Evolutionary conservation across 176 grass and related monocot species (phyloP), one percentile per base, ranked within the genome.

Genomic region (Ampelocalamus luodianensis): DNA sequence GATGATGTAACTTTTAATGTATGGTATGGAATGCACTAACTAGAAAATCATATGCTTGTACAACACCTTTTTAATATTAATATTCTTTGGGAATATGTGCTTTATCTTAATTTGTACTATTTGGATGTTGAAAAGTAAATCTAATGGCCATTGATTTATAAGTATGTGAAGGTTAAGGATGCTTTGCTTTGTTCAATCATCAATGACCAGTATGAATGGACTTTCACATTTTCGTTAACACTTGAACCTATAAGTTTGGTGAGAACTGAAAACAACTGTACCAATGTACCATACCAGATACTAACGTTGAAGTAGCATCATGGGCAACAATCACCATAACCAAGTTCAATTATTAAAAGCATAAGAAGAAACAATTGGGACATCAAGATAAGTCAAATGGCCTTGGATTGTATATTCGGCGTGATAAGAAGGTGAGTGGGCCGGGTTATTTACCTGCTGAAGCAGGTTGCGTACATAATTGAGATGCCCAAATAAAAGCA

Each of bases 1-100:
- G 40, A 68, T 32, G 18, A 77, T 54, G 45, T 79, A 62, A 37
- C 61, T 82, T 67, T 81, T 6, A 10, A 67, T 43, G 51, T 32
- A 55, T 81, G 36, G 26, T 27, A 44, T 42, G 40, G 38, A 48
- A 50, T 81, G 78, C 49, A 45, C 17, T 67, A 68, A 74, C 58
- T 18, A 72, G 56, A 45, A 78, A 39, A 42, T 74, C 45, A 20
- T 76, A 81, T 86, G 26, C 37, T 45, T 81, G 70, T 68, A 22
- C 27, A 46, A 2, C 12, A 14, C 85, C 37, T 34, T 81, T 74
- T 43, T 42, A 73, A 14, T 72, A 58, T 24, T 79, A 74, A 17
- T 83, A 38, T 64, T 51, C 68, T 65, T 65, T 73, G 69, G 58
- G 46, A 55, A 55, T 80, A 70, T 53, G 29, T 39, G 23, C 51